Conservation (phyloP, 1,284 basidiomycete genomes). For the Leccinum olivaceoglutinosum region DNA sequence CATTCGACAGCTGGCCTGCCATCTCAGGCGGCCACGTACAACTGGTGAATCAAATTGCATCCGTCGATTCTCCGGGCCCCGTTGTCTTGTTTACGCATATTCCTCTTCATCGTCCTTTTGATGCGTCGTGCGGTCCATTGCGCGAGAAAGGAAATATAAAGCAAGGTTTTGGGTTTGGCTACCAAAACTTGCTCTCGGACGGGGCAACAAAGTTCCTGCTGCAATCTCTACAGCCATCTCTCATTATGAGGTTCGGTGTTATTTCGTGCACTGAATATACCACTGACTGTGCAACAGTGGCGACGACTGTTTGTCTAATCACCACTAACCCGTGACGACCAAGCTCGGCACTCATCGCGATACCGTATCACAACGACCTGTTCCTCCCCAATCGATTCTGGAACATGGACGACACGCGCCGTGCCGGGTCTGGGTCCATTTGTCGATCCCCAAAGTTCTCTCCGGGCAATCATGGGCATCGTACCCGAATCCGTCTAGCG, state of each 20-base stretch:
- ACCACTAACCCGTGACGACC: not conserved
- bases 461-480: not conserved
- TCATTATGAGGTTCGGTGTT: conserved; percentile 64
- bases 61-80: conserved; percentile 37
- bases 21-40: conserved; percentile 61
- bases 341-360: not conserved
- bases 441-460: not conserved
- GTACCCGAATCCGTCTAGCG: not conserved
- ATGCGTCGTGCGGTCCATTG: conserved; percentile 67
- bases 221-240: conserved; percentile 54
- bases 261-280: not conserved
- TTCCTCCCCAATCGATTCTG: not conserved
- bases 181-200: conserved; percentile 76
- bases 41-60: conserved; percentile 59
- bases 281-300: conserved; percentile 44
- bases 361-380: not conserved
- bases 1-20: conserved; percentile 58
- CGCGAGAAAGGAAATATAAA: conserved; percentile 70
- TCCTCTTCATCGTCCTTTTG: conserved; percentile 69
- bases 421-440: not conserved
- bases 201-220: conserved; percentile 70
- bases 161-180: conserved; percentile 74
- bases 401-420: not conserved
- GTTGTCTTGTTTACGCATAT: conserved; percentile 78
- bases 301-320: conserved; percentile 46